Evolutionary conservation across 371 early-diverging fungal genomes (phyloP).

Genomic region (Choanephora cucurbitarum): DNA sequence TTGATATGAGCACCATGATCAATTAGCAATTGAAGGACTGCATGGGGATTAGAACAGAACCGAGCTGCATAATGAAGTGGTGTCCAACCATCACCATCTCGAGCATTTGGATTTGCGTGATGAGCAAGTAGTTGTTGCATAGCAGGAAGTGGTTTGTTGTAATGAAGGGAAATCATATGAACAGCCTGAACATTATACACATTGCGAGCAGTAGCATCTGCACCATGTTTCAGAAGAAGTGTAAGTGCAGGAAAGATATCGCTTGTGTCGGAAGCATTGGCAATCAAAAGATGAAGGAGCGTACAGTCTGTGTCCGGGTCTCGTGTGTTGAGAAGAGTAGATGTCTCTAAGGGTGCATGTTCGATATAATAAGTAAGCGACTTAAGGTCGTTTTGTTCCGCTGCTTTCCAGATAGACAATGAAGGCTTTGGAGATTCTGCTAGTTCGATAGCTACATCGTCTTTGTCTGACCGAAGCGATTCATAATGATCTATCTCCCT

Average conservation of each 20-base stretch:
- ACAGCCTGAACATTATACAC: slow-evolving; percentile 41
- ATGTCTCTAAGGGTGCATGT: slow-evolving; percentile 9
- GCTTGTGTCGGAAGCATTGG: slow-evolving; percentile 17
- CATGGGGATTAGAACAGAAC: slow-evolving; percentile 45
- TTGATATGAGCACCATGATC: slow-evolving; percentile 54
- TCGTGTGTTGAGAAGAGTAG: slow-evolving; percentile 46
- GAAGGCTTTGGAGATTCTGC: slow-evolving; percentile 7
- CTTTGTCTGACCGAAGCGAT: not conserved
- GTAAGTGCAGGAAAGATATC: slow-evolving; percentile 33
- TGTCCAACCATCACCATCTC: slow-evolving; percentile 78
- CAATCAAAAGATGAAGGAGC: slow-evolving; percentile 41
- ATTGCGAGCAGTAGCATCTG: slow-evolving; percentile 48
- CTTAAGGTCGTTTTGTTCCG: slow-evolving; percentile 21
- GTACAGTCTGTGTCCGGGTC: slow-evolving; percentile 55
- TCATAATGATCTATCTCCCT: not conserved
- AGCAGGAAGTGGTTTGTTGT: slow-evolving; percentile 38
- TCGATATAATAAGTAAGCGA: slow-evolving; percentile 13
- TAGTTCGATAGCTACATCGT: slow-evolving; percentile 1
- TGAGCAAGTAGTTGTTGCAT: slow-evolving; percentile 27
- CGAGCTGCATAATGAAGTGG: slow-evolving; percentile 72
- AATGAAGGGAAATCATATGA: slow-evolving; percentile 40
- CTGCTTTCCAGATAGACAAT: slow-evolving; percentile 33
- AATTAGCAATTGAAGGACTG: slow-evolving; percentile 27
- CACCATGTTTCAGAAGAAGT: slow-evolving; percentile 49
- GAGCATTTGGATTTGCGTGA: slow-evolving; percentile 54